Base-by-base conservation (phyloP, 2,329 filamentous ascomycete genomes). In the Aspergillus terreus region DNA sequence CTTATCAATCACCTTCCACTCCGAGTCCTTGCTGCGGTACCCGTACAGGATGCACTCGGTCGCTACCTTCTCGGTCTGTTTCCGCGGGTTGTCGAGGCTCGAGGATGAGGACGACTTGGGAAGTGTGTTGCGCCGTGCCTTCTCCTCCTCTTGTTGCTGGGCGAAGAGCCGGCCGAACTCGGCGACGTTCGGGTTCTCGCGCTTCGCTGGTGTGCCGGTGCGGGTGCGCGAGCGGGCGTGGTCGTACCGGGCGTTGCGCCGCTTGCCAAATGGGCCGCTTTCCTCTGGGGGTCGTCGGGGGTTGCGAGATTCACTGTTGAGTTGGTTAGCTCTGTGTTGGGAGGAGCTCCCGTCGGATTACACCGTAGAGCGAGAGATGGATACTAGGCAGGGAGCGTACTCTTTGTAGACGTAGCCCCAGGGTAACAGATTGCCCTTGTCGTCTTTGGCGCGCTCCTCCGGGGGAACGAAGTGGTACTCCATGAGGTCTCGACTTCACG, bases 11-110 rank as follows among this genome's bases (percentile, higher is more conserved):
- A 91, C 91, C 25, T 92, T 90, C 81, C 94, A 96, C 65, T 85
- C 81, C 6, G 71, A 67, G 4, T 81, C 78, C 59, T 76, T 90
- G 79, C 72, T 85, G 75, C 70, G 83, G 71, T 92, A 96, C 27
- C 92, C 92, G 60, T 92, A 88, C 14, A 97, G 78, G 50, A 96
- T 84, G 56, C 95, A 82, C 72, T 96, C 91, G 36, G 88, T 87
- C 2, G 85, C 82, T 57, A 82, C 79, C 56, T 79, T 80, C 57
- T 64, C 71, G 51, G 58, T 67, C 52, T 59, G 65, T 58, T 71
- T 73, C 42, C 69, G 66, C 3, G 66, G 55, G 47, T 67, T 65
- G 47, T 74, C 71, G 14, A 75, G 63, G 53, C 71, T 72, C 43
- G 74, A 69, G 23, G 68, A 67, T 11, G 72, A 67, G 46, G 73